Conservation (phyloP, 2,329 filamentous ascomycete genomes). For the Orbilia javanica region DNA sequence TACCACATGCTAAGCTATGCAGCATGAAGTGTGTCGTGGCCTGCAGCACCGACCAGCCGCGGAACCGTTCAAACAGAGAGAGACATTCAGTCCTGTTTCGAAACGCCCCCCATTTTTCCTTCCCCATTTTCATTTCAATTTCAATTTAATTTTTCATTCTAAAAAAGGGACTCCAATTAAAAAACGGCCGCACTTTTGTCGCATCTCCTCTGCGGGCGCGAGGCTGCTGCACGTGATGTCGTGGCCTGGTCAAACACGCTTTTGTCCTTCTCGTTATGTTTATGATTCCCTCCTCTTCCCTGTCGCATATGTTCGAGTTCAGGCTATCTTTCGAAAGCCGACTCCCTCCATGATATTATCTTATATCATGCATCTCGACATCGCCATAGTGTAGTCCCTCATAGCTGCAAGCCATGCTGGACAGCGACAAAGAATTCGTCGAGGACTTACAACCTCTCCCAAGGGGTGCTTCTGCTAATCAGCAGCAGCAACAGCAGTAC, state of each 20-base stretch:
- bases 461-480: neutral
- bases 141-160: neutral
- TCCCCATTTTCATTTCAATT: neutral
- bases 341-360: neutral
- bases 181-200: slow-evolving; percentile 10
- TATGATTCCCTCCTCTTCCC: neutral
- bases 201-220: slow-evolving; percentile 1
- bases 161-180: slow-evolving; percentile 9
- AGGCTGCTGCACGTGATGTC: slow-evolving; percentile 34
- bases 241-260: slow-evolving; percentile 26
- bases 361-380: slow-evolving; percentile 26
- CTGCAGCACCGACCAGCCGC: slow-evolving; percentile 15
- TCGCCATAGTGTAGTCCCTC: neutral
- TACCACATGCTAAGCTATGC: neutral
- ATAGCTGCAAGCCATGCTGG: slow-evolving; percentile 14
- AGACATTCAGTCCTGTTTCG: neutral
- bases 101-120: neutral
- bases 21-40: slow-evolving; percentile 14
- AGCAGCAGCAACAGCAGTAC: neutral
- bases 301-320: no score
- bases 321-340: no score
- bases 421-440: slow-evolving; percentile 4
- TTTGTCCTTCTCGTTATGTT: slow-evolving; percentile 20
- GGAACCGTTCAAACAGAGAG: neutral
- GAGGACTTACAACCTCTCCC: neutral